Conservation (phyloP, 768 basidiomycete genomes). For the Russula virescens region DNA sequence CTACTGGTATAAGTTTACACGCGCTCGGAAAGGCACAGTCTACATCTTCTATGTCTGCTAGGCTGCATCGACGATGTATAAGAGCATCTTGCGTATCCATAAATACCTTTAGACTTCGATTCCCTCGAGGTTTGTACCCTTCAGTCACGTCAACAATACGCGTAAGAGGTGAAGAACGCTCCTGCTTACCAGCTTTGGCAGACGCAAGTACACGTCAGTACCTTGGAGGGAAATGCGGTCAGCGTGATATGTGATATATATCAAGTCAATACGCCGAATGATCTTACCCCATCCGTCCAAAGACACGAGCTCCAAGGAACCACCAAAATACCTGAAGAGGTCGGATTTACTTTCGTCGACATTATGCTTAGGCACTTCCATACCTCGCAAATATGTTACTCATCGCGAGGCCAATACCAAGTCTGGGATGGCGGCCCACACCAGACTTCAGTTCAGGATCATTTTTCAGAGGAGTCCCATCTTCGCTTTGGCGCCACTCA, state of each 20-base stretch:
- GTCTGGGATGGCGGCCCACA: conserved; percentile 51
- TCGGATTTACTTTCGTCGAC: background rate
- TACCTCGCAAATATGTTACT: conserved; percentile 83
- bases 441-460: conserved; percentile 42
- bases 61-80: background rate
- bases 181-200: conserved; percentile 67
- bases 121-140: conserved; percentile 84
- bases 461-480: conserved; percentile 27
- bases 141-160: conserved; percentile 2
- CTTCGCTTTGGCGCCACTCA: conserved; percentile 23
- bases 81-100: background rate
- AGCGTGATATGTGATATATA: conserved; percentile 3
- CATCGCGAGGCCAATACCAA: conserved; percentile 84
- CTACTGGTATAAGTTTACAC: background rate
- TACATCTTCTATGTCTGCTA: background rate
- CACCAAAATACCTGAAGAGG: conserved; percentile 66
- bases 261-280: background rate
- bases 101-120: conserved; percentile 67
- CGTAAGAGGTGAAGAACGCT: background rate
- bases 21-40: background rate
- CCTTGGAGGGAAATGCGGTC: conserved; percentile 37
- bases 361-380: conserved; percentile 23
- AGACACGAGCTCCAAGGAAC: conserved; percentile 70
- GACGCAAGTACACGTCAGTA: conserved; percentile 74
- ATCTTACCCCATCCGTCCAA: conserved; percentile 77